phyloP scores from a whole-genome alignment of 2,329 filamentous ascomycete species.

The Claviceps fusiformis region DNA sequence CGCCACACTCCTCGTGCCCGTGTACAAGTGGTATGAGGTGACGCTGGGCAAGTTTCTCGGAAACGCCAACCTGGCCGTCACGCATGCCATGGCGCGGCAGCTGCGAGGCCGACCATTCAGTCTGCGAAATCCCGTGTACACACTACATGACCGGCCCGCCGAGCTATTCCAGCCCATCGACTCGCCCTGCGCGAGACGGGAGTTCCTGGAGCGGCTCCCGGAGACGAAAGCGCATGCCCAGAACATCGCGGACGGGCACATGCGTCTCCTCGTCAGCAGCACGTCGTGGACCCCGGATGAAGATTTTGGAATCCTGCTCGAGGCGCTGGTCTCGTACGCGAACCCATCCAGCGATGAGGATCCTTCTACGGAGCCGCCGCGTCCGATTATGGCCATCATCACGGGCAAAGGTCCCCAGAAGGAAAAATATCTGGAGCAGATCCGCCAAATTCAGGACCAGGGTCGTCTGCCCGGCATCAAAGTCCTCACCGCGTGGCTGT shows the following conservation, averaged over 20 bases:
- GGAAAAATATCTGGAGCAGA: slow-evolving; percentile 54
- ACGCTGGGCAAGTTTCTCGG: slow-evolving; percentile 53
- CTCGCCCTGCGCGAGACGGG: slow-evolving; percentile 28
- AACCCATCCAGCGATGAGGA: slow-evolving; percentile 19
- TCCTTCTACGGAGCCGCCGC: slow-evolving; percentile 26
- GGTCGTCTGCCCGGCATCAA: slow-evolving; percentile 56
- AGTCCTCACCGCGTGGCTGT: slow-evolving; percentile 75
- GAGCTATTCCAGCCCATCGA: slow-evolving; percentile 63
- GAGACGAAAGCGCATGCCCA: slow-evolving; percentile 48
- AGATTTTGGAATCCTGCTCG: slow-evolving; percentile 78
- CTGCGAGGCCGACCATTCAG: slow-evolving; percentile 50
- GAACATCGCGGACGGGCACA: slow-evolving; percentile 42
- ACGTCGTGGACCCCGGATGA: slow-evolving; percentile 98
- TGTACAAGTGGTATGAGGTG: slow-evolving; percentile 69
- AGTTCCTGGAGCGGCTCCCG: slow-evolving; percentile 51
- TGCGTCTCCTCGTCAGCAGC: slow-evolving; percentile 71
- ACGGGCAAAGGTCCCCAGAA: slow-evolving; percentile 88
- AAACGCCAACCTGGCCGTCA: slow-evolving; percentile 72
- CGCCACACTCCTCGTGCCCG: slow-evolving; percentile 58
- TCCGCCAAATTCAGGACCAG: slow-evolving; percentile 44
- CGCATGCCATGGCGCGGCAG: slow-evolving; percentile 70
- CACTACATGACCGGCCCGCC: slow-evolving; percentile 78
- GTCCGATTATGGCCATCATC: slow-evolving; percentile 77
- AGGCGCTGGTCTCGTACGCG: slow-evolving; percentile 67
- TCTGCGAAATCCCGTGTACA: slow-evolving; percentile 50